Conservation (phyloP, 2,329 filamentous ascomycete genomes). For the Penicillium sp. region DNA sequence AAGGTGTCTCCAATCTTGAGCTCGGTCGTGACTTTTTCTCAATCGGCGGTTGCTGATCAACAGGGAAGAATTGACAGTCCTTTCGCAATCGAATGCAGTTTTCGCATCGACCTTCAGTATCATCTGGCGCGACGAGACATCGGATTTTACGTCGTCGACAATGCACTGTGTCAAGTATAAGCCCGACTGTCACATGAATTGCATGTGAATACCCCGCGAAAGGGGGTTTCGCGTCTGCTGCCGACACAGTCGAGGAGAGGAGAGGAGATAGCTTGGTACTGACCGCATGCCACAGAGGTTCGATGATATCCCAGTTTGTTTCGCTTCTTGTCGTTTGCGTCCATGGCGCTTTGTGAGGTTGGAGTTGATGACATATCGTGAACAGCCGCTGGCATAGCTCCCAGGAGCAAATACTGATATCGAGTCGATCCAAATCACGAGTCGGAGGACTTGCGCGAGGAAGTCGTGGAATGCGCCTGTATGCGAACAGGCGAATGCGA, state of each 20-base stretch:
- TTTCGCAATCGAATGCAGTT: conserved; percentile 95
- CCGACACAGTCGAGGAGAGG: background rate
- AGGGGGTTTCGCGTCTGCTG: background rate
- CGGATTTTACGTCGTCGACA: conserved; percentile 92
- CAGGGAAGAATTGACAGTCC: conserved; percentile 88
- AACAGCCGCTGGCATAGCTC: conserved; percentile 43
- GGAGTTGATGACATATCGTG: conserved; percentile 36
- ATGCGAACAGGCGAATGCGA: conserved; percentile 9
- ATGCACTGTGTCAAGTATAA: conserved; percentile 64
- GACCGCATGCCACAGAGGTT: conserved; percentile 93
- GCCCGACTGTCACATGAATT: conserved; percentile 6
- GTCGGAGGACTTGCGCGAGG: background rate
- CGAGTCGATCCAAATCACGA: conserved; percentile 20
- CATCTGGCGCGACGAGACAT: conserved; percentile 75
- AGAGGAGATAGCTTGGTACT: conserved; percentile 46
- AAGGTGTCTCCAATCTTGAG: conserved; percentile 47
- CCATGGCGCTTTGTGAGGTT: conserved; percentile 39
- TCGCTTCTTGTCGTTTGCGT: conserved; percentile 63
- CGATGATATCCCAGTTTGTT: conserved; percentile 96
- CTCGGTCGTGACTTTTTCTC: conserved; percentile 49
- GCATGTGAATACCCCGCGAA: conserved; percentile 2
- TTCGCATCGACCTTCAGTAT: conserved; percentile 74
- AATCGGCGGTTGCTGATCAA: conserved; percentile 70
- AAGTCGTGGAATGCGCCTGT: background rate
- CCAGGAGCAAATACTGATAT: conserved; percentile 23